A percentile compares a stretch with the other conserved stretches of the same genome.
Evolutionary conservation across 2,329 filamentous ascomycete genomes (phyloP).

Genomic region (Talaromyces sp.): DNA sequence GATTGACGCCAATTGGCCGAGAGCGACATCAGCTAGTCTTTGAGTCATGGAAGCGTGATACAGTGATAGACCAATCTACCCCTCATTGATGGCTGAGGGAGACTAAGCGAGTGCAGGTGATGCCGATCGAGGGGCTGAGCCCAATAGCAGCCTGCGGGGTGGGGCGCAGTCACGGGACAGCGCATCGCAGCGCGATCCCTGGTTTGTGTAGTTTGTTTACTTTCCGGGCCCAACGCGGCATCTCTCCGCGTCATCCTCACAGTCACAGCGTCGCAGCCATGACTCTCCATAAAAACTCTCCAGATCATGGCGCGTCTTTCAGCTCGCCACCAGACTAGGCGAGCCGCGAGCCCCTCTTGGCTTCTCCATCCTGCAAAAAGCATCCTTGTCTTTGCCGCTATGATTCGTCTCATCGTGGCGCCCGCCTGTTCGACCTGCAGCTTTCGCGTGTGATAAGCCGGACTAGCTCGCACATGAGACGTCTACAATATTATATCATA

Average conservation of each 20-base stretch:
- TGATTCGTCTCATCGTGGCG: neutral
- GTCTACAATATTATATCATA: neutral
- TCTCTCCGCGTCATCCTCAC: neutral
- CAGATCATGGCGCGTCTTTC: neutral
- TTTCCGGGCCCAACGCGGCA: neutral
- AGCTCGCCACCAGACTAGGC: neutral
- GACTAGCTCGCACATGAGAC: neutral
- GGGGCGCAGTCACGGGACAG: neutral
- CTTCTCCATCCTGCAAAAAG: neutral
- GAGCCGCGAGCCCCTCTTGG: neutral
- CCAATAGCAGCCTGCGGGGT: neutral
- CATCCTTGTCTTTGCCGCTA: neutral
- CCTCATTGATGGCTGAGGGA: neutral
- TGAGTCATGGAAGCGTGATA: neutral
- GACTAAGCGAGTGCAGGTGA: neutral
- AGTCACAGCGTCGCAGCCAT: neutral
- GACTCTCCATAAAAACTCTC: neutral
- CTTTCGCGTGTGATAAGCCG: neutral
- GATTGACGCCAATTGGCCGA: neutral
- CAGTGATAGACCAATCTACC: neutral
- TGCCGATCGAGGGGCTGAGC: neutral
- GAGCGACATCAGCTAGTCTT: neutral
- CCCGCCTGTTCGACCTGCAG: neutral
- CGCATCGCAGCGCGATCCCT: neutral
- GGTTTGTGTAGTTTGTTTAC: neutral